A percentile compares a stretch with the other conserved stretches of the same genome.
phyloP scores from a whole-genome alignment of 2,329 filamentous ascomycete species.

The Colletotrichum brevisporum region DNA sequence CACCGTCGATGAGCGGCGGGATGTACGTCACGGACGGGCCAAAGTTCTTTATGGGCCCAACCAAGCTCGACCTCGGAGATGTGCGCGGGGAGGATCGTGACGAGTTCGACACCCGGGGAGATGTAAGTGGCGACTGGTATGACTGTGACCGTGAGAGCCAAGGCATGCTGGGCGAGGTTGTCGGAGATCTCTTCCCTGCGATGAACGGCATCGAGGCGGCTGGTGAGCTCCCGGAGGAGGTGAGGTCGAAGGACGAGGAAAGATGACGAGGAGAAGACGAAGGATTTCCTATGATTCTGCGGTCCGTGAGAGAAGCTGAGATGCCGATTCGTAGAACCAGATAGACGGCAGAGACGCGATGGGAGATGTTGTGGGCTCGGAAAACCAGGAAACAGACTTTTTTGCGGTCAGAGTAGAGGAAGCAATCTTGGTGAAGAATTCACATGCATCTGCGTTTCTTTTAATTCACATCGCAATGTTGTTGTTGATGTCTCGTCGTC shows the following conservation, averaged over 20 bases:
- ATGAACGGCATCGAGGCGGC: slow-evolving; percentile 38
- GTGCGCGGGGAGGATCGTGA: slow-evolving; percentile 25
- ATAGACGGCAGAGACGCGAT: background rate
- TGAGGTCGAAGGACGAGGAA: background rate
- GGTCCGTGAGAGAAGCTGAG: background rate
- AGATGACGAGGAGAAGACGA: slow-evolving; percentile 1
- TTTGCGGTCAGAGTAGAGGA: background rate
- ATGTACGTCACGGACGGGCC: slow-evolving; percentile 49
- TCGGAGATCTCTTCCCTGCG: slow-evolving; percentile 33
- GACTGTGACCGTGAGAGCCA: slow-evolving; percentile 41
- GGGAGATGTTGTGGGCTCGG: background rate
- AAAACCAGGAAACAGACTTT: slow-evolving; percentile 18
- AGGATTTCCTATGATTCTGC: background rate
- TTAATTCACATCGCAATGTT: slow-evolving; percentile 35
- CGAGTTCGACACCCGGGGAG: slow-evolving; percentile 23
- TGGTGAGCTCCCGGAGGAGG: background rate
- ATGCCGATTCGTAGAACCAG: background rate
- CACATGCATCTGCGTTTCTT: slow-evolving; percentile 34
- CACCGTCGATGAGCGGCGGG: slow-evolving; percentile 53
- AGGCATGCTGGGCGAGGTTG: slow-evolving; percentile 29
- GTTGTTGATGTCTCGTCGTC: slow-evolving; percentile 39
- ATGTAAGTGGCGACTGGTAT: slow-evolving; percentile 34
- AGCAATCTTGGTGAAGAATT: slow-evolving; percentile 9
- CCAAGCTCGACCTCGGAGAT: slow-evolving; percentile 32
- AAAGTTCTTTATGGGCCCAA: slow-evolving; percentile 35